Evolutionary conservation across 140 eudicot species (phyloP), one percentile per base, ranked within the genome.

Genomic region (Anethum foeniculum): DNA sequence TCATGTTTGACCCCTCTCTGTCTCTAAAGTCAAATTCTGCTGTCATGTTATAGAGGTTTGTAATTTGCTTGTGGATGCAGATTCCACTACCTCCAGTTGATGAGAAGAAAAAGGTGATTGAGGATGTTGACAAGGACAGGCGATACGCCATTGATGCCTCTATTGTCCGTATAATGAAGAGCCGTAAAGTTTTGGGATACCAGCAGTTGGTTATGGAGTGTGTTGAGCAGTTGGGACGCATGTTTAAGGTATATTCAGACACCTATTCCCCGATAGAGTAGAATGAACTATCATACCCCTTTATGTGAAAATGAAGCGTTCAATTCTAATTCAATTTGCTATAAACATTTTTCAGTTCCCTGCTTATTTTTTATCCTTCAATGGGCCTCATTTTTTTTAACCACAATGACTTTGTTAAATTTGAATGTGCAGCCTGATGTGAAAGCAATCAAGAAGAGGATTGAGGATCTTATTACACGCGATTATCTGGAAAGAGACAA

Each of bases 191-290:
- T 39, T 69, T 95, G 87, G 94, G 94, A 19, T 88, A 95, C 78
- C 99, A 92, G 85, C 99, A 95, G 84, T 84, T 95, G 90, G 96
- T 95, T 80, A 90, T 90, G 90, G 99, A 95, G 85, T 95, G 99
- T 41, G 97, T 95, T 56, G 99, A 95, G 86, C 99, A 95, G 79
- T 85, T 95, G 89, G 94, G 99, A 25, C 97, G 97, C 85, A 95
- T 93, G 99, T 95, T 92, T 82, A 95, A 95, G 97, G 99, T 91
- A 91, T 15, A 12, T 48, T 49, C n/a, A 7, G 43, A 38, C 18
- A 16, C 21, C 9, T 72, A 28, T 48, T 46, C 46, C 52, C 5
- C 18, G 13, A 11, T 3, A 10, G 52, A 12, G 52, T 14, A 47
- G 18, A 47, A 13, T 47, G 52, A 47, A 47, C 52, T 47, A 47